A percentile compares a stretch with the other conserved stretches of the same genome.
phyloP scores from a whole-genome alignment of 83 land plant genomes.

The Larix sibirica region DNA sequence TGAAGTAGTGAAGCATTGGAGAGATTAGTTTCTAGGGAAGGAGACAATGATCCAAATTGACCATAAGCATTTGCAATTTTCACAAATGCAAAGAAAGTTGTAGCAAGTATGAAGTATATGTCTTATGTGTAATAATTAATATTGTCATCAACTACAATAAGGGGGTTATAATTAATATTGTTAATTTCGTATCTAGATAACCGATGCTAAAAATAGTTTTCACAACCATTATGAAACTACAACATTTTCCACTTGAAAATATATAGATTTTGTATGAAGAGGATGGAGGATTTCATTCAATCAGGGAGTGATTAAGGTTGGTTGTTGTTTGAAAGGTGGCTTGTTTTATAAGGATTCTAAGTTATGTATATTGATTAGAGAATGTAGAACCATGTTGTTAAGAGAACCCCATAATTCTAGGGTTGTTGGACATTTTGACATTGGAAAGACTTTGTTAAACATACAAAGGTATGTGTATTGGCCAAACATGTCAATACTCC shows the following conservation, averaged over 20 bases:
- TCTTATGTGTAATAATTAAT: not conserved
- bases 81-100: not conserved
- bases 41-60: not conserved
- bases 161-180: not conserved
- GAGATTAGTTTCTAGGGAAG: not conserved
- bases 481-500: not conserved
- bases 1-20: not conserved
- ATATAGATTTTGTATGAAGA: not conserved
- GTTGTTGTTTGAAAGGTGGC: not conserved
- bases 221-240: not conserved
- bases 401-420: not conserved
- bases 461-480: not conserved
- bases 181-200: not conserved
- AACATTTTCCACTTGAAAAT: not conserved
- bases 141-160: not conserved
- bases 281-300: not conserved
- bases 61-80: not conserved
- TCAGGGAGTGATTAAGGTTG: not conserved
- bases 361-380: not conserved
- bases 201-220: not conserved
- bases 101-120: not conserved
- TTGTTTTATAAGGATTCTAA: not conserved
- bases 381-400: not conserved
- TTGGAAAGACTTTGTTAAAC: not conserved
- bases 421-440: not conserved